These are phyloP conservation scores for Plasmopara muralis DNA, from an alignment of 352 stramenopile species.

Conservation along the genomic window DNA sequence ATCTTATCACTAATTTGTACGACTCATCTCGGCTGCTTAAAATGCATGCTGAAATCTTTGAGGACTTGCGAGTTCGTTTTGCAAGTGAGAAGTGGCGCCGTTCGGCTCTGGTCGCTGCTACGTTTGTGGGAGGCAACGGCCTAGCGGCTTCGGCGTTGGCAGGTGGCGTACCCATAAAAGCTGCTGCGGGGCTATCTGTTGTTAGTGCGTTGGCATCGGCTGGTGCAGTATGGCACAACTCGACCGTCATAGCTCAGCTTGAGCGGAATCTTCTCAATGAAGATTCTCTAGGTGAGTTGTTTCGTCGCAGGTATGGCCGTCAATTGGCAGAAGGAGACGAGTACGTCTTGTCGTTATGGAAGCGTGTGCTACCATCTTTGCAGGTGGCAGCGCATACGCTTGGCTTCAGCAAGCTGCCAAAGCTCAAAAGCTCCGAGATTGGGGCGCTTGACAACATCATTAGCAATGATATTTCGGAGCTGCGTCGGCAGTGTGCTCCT, in stretches of 20 bases:
- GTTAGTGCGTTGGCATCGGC: conserved; percentile 69
- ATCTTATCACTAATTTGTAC: conserved; percentile 99
- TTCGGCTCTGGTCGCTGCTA: conserved; percentile 51
- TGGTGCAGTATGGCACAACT: conserved; percentile 88
- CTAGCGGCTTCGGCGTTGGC: conserved; percentile 73
- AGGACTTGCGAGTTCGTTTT: conserved; percentile 74
- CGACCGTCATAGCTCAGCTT: conserved; percentile 75
- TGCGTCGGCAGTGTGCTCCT: conserved; percentile 81
- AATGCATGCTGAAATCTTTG: conserved; percentile 91
- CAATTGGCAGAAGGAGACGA: conserved; percentile 97
- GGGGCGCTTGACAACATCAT: conserved; percentile 87
- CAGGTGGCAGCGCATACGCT: conserved; percentile 84
- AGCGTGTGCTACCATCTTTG: conserved; percentile 79
- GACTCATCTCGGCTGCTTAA: conserved; percentile 87
- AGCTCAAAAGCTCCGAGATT: conserved; percentile 78
- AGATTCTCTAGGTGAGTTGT: conserved; percentile 87
- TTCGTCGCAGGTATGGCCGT: conserved; percentile 90
- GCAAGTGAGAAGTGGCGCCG: conserved; percentile 76
- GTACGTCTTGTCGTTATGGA: conserved; percentile 93
- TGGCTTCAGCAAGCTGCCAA: conserved; percentile 76
- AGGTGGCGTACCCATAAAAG: conserved; percentile 70
- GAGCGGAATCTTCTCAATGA: conserved; percentile 83
- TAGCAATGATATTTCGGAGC: conserved; percentile 78
- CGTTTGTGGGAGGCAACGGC: conserved; percentile 64
- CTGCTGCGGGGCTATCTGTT: conserved; percentile 74